Evolutionary conservation across 2,329 filamentous ascomycete genomes (phyloP).

Genomic region (Lojkania enalia): DNA sequence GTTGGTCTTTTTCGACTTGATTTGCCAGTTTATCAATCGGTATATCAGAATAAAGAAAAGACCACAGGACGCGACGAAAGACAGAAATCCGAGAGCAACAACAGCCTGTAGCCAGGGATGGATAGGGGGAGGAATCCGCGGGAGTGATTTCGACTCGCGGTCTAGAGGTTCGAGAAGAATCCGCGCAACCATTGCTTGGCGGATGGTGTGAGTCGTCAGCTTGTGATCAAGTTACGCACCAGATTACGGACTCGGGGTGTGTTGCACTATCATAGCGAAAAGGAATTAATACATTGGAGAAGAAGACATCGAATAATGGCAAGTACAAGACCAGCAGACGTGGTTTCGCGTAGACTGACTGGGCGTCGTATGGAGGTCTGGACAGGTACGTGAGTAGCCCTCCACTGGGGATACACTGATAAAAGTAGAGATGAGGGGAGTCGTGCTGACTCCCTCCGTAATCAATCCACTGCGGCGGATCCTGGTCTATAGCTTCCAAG

Average conservation of each 20-base stretch:
- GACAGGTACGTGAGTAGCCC: no score
- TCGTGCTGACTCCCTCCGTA: slow-evolving; percentile 16
- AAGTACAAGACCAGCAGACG: slow-evolving; percentile 1
- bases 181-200: slow-evolving; percentile 23
- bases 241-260: neutral
- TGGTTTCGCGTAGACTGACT: no score
- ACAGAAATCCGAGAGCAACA: slow-evolving; percentile 51
- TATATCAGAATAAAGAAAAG: slow-evolving; percentile 53
- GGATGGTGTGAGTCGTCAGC: neutral
- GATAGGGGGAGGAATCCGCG: slow-evolving; percentile 38
- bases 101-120: slow-evolving; percentile 51
- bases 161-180: slow-evolving; percentile 24
- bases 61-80: slow-evolving; percentile 49
- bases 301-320: neutral
- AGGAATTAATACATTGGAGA: neutral
- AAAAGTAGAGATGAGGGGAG: slow-evolving; percentile 15
- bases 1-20: slow-evolving; percentile 51
- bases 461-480: slow-evolving; percentile 7
- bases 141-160: slow-evolving; percentile 32
- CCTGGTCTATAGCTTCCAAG: slow-evolving; percentile 7
- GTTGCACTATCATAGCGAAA: slow-evolving; percentile 12
- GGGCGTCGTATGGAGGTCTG: no score
- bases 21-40: slow-evolving; percentile 48
- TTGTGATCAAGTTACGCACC: slow-evolving; percentile 10
- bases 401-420: slow-evolving; percentile 19